phyloP scores from a whole-genome alignment of 202 grass and related monocot species.

The Carex arenaria region DNA sequence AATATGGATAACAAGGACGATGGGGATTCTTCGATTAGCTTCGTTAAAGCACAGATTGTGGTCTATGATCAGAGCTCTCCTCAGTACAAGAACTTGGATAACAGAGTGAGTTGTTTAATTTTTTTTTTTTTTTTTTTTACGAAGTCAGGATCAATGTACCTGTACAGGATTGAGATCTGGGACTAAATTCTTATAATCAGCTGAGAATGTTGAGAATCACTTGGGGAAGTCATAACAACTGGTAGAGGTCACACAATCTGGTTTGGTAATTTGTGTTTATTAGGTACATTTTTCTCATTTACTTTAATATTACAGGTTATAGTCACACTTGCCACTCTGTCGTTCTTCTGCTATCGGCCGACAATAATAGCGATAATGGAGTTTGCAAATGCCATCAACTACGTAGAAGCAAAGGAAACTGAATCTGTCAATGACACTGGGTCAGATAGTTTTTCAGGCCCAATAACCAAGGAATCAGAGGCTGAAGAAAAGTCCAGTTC shows the following conservation, averaged over 20 bases:
- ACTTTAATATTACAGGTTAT: slow-evolving; percentile 57
- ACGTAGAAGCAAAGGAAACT: slow-evolving; percentile 44
- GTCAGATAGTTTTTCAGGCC: slow-evolving; percentile 28
- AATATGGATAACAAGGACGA: slow-evolving; percentile 27
- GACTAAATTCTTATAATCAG: background rate
- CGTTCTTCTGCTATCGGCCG: slow-evolving; percentile 93
- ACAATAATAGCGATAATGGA: slow-evolving; percentile 86
- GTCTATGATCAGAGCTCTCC: slow-evolving; percentile 86
- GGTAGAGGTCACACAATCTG: background rate
- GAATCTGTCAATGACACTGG: slow-evolving; percentile 31
- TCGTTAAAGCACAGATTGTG: slow-evolving; percentile 91
- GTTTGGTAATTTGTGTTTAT: slow-evolving; percentile 25
- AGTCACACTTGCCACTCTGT: slow-evolving; percentile 75
- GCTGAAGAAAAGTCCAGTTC: slow-evolving; percentile 21
- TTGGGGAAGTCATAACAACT: background rate
- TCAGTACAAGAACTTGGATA: slow-evolving; percentile 83
- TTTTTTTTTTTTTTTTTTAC: background rate
- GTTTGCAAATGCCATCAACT: slow-evolving; percentile 86
- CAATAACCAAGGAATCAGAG: slow-evolving; percentile 37
- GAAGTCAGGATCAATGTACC: slow-evolving; percentile 5
- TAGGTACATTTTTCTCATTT: slow-evolving; percentile 16
- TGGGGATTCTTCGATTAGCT: slow-evolving; percentile 53
- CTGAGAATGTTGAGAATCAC: background rate
- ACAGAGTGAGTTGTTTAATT: slow-evolving; percentile 56
- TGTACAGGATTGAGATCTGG: background rate